Conservation (phyloP, 768 basidiomycete species). For the Lactarius quietus region DNA sequence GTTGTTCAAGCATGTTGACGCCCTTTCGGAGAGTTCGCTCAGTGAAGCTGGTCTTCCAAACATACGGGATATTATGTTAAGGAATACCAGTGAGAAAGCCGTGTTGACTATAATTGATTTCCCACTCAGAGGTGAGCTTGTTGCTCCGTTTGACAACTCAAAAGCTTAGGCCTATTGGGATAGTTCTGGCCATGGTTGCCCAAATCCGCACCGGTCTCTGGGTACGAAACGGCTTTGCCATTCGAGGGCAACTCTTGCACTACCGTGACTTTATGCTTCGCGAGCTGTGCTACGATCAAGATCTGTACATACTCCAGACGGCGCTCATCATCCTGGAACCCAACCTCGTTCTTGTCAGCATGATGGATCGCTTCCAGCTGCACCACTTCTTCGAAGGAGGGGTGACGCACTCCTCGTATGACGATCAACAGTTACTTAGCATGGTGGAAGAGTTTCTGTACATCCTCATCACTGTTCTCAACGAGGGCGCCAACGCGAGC, state of each 20-base stretch:
- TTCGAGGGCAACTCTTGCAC: slow-evolving; percentile 91
- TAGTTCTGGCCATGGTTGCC: slow-evolving; percentile 86
- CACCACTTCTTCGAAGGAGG: slow-evolving; percentile 72
- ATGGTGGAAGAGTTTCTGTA: slow-evolving; percentile 94
- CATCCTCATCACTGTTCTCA: slow-evolving; percentile 80
- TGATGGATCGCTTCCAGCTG: slow-evolving; percentile 88
- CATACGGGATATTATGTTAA: slow-evolving; percentile 57
- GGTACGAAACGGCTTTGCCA: slow-evolving; percentile 96
- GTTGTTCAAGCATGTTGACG: slow-evolving; percentile 76
- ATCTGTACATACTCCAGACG: slow-evolving; percentile 85
- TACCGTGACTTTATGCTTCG: slow-evolving; percentile 96
- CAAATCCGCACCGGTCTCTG: slow-evolving; percentile 94
- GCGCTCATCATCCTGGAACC: slow-evolving; percentile 78
- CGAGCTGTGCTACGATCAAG: slow-evolving; percentile 96
- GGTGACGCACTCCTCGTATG: slow-evolving; percentile 56
- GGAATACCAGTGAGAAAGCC: slow-evolving; percentile 60
- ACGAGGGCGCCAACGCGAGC: slow-evolving; percentile 73
- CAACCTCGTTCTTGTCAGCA: slow-evolving; percentile 72
- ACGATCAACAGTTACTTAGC: slow-evolving; percentile 63
- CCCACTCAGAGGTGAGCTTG: slow-evolving; percentile 72
- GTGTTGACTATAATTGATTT: slow-evolving; percentile 81
- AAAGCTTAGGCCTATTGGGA: slow-evolving; percentile 1
- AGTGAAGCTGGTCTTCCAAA: slow-evolving; percentile 48
- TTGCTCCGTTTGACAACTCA: background rate
- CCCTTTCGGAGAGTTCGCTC: slow-evolving; percentile 56